A percentile compares a stretch with the other conserved stretches of the same genome.
These are phyloP conservation scores for Stephanodiscus minutulus DNA, from an alignment of 108 stramenopile species.

Conservation along the genomic window DNA sequence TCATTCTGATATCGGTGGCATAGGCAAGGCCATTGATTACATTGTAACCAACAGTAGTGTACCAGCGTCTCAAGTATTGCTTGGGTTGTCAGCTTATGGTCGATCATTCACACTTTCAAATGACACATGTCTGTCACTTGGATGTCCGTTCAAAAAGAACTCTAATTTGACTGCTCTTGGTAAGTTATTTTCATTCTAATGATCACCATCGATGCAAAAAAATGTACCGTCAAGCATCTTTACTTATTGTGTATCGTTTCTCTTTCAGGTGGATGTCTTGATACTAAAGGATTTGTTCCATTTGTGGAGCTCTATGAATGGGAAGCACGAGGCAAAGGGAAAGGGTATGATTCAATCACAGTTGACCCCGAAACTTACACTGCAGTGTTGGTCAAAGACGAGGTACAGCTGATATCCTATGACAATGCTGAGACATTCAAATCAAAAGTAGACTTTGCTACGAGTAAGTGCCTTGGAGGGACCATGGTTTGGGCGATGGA, in stretches of 20 bases:
- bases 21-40: conserved; percentile 42
- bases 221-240: not conserved
- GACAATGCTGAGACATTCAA: conserved; percentile 50
- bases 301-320: conserved; percentile 45
- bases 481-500: conserved; percentile 50
- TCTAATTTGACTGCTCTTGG: conserved; percentile 46
- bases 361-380: conserved; percentile 24
- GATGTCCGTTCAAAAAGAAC: conserved; percentile 39
- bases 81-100: conserved; percentile 53
- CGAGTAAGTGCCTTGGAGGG: conserved; percentile 43
- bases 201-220: not conserved
- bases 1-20: conserved; percentile 46
- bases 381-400: conserved; percentile 46
- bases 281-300: conserved; percentile 46
- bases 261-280: conserved; percentile 27
- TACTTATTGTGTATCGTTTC: not conserved
- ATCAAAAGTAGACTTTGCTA: conserved; percentile 43
- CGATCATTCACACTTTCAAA: conserved; percentile 43
- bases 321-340: conserved; percentile 35
- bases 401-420: conserved; percentile 43
- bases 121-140: conserved; percentile 36
- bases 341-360: conserved; percentile 45
- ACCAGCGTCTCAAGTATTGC: conserved; percentile 41
- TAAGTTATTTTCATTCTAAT: not conserved
- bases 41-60: conserved; percentile 44